These are phyloP conservation scores for Termitomyces sp. DNA, from an alignment of 1,284 basidiomycete species.

Conservation along the genomic window DNA sequence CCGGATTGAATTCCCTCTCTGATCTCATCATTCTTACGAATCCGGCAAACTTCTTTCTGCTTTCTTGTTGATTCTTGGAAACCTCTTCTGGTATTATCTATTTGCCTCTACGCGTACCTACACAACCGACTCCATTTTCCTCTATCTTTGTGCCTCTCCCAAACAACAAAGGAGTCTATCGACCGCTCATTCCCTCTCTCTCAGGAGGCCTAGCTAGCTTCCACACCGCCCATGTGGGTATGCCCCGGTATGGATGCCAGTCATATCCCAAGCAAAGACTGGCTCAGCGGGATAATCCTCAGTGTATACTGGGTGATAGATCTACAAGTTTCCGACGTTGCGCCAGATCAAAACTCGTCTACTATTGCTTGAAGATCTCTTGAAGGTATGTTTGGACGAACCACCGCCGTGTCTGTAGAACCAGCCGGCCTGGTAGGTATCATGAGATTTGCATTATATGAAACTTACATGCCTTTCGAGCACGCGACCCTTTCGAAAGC, in stretches of 20 bases:
- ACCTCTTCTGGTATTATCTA: too few species aligned
- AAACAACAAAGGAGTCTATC: too few species aligned
- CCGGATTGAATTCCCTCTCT: too few species aligned
- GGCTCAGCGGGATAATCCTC: not conserved
- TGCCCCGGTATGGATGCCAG: not conserved
- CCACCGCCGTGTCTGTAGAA: not conserved
- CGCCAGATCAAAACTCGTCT: not conserved
- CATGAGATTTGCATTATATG: not conserved
- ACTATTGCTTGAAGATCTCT: not conserved
- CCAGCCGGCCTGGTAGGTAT: not conserved
- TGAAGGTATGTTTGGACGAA: not conserved
- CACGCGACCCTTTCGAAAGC: not conserved
- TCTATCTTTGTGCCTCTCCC: too few species aligned
- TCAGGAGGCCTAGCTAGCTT: too few species aligned
- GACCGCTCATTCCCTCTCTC: too few species aligned
- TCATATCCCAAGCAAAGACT: not conserved
- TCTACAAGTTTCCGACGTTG: not conserved
- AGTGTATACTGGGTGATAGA: not conserved
- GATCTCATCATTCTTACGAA: too few species aligned
- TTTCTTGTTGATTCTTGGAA: too few species aligned
- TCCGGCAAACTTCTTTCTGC: too few species aligned
- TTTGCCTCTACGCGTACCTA: too few species aligned
- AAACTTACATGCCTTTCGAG: not conserved
- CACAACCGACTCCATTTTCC: too few species aligned
- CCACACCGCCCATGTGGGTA: too few species aligned